These are phyloP conservation scores for Sistotremastrum suecicum DNA, from an alignment of 768 basidiomycete genomes.

Conservation along the genomic window DNA sequence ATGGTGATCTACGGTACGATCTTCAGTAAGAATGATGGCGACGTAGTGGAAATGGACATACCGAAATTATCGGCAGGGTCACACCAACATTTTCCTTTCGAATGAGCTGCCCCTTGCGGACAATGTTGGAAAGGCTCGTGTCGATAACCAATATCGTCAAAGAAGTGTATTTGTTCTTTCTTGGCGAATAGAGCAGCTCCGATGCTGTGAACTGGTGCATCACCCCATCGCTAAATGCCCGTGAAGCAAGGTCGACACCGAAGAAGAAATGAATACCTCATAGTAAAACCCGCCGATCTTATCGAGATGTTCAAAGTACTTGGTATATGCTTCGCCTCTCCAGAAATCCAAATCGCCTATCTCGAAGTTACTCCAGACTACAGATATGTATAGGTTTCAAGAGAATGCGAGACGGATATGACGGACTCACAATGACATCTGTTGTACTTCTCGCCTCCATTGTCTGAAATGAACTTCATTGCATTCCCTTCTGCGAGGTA, in stretches of 20 bases:
- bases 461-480: constrained; percentile 60
- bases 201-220: constrained; percentile 79
- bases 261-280: constrained; percentile 37
- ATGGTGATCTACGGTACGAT: no score
- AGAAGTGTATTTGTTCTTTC: constrained; percentile 70
- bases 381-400: neutral
- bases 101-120: constrained; percentile 41
- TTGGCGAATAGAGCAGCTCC: constrained; percentile 63
- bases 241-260: constrained; percentile 6
- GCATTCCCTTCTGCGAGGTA: constrained; percentile 51
- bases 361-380: constrained; percentile 47
- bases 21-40: no score
- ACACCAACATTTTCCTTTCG: constrained; percentile 53
- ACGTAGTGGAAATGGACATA: constrained; percentile 10
- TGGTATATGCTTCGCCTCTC: constrained; percentile 69
- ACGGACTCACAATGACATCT: constrained; percentile 35
- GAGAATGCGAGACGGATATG: neutral
- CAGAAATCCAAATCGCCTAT: constrained; percentile 86
- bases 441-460: constrained; percentile 43
- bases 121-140: constrained; percentile 76
- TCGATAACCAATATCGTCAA: constrained; percentile 72
- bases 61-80: constrained; percentile 63
- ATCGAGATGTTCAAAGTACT: constrained; percentile 76
- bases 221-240: constrained; percentile 53
- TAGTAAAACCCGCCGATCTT: constrained; percentile 82